phyloP scores from a whole-genome alignment of 192 early-diverging fungal species.

The Linnemannia exigua region DNA sequence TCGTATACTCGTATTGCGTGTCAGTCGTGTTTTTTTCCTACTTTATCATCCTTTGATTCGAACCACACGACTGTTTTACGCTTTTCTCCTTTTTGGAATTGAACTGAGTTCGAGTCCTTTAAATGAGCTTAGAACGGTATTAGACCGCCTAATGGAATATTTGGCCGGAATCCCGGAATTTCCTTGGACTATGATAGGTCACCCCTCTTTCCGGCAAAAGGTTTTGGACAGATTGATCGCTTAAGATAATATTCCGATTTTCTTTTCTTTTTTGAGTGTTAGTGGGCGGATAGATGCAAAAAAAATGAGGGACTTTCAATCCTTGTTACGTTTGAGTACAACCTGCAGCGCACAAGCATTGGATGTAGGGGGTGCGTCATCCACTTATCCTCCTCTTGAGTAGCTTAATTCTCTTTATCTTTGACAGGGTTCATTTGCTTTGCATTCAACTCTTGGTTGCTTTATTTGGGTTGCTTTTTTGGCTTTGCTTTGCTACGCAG shows the following conservation, averaged over 20 bases:
- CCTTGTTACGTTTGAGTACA: neutral
- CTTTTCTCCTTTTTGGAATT: neutral
- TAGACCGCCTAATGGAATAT: constrained; percentile 3
- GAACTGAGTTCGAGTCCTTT: neutral
- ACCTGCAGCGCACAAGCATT: constrained; percentile 3
- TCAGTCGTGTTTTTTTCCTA: neutral
- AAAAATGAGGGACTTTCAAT: neutral
- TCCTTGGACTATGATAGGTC: neutral
- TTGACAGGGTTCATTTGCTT: neutral
- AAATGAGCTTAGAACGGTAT: neutral
- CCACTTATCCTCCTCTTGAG: neutral
- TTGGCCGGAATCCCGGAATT: neutral
- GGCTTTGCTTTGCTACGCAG: neutral
- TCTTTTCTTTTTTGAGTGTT: neutral
- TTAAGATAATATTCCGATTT: neutral
- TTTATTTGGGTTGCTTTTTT: neutral
- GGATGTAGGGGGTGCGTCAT: neutral
- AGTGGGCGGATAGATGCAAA: neutral
- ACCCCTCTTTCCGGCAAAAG: neutral
- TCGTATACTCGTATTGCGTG: no score
- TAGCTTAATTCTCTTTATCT: neutral
- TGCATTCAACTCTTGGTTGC: neutral
- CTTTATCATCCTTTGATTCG: neutral
- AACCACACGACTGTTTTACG: neutral
- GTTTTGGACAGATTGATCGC: neutral